A percentile compares a stretch with the other conserved stretches of the same genome.
Conservation (phyloP, 495 filamentous ascomycete genomes). For the Zalerion maritima region DNA sequence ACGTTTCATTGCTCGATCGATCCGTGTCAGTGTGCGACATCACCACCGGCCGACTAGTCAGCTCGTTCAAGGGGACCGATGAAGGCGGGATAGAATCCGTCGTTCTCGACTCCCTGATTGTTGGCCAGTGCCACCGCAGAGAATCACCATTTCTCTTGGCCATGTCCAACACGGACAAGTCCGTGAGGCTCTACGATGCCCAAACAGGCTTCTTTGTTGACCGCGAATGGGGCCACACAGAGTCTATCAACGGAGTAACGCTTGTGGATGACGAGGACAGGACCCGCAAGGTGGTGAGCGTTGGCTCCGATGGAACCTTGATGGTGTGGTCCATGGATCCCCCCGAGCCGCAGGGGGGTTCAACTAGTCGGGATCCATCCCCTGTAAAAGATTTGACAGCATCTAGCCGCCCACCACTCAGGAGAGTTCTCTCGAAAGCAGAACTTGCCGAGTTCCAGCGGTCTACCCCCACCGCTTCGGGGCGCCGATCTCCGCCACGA, state of each 20-base stretch:
- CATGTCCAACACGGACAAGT: conserved; percentile 86
- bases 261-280: conserved; percentile 45
- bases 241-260: conserved; percentile 73
- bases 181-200: conserved; percentile 74
- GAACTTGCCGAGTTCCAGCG: conserved; percentile 67
- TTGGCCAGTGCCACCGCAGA: conserved; percentile 26
- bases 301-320: conserved; percentile 69
- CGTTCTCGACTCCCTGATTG: conserved; percentile 59
- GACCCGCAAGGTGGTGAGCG: conserved; percentile 48
- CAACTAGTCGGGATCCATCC: conserved; percentile 27
- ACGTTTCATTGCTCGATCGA: conserved; percentile 70
- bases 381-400: conserved; percentile 37
- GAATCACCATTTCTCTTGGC: conserved; percentile 51
- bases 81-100: conserved; percentile 65
- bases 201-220: conserved; percentile 62
- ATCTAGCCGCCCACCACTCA: conserved; percentile 48
- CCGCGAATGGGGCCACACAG: conserved; percentile 87
- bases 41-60: conserved; percentile 49
- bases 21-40: conserved; percentile 66
- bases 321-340: conserved; percentile 66
- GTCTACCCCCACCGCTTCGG: conserved; percentile 37
- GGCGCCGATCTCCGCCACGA: conserved; percentile 50
- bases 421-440: conserved; percentile 59
- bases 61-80: conserved; percentile 69
- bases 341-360: conserved; percentile 17